Conservation (phyloP, 192 early-diverging fungal species). For the Coemansia sp. region DNA sequence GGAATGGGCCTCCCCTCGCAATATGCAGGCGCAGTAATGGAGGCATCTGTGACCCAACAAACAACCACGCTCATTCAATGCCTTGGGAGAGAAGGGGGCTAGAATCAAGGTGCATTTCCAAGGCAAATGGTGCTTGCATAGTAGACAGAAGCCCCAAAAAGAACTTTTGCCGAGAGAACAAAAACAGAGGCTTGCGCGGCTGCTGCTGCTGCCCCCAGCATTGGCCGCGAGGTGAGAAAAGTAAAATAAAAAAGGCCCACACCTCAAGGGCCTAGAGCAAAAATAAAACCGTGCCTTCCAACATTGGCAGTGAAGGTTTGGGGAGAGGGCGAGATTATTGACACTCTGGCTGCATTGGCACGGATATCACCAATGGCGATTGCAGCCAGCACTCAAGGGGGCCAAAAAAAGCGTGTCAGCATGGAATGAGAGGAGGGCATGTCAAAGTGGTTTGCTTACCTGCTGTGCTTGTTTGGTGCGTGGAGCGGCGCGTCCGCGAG, state of each 20-base stretch:
- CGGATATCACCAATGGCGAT: neutral
- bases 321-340: neutral
- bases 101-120: neutral
- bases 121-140: neutral
- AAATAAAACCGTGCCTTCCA: neutral
- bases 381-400: neutral
- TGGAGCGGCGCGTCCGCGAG: slow-evolving; percentile 34
- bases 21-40: slow-evolving; percentile 6
- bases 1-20: neutral
- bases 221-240: neutral
- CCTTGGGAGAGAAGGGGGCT: neutral
- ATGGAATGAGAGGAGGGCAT: neutral
- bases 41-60: slow-evolving; percentile 8
- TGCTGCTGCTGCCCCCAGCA: neutral
- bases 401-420: neutral
- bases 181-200: neutral
- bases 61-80: neutral
- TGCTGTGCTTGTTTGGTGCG: slow-evolving; percentile 28
- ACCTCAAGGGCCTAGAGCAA: neutral
- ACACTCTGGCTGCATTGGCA: neutral
- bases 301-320: neutral
- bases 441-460: slow-evolving; percentile 14
- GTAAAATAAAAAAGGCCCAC: neutral
- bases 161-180: neutral
- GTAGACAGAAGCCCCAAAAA: neutral